These are phyloP conservation scores for Komagataella kurtzmanii DNA, from an alignment of 805 yeast genomes.

Conservation along the genomic window DNA sequence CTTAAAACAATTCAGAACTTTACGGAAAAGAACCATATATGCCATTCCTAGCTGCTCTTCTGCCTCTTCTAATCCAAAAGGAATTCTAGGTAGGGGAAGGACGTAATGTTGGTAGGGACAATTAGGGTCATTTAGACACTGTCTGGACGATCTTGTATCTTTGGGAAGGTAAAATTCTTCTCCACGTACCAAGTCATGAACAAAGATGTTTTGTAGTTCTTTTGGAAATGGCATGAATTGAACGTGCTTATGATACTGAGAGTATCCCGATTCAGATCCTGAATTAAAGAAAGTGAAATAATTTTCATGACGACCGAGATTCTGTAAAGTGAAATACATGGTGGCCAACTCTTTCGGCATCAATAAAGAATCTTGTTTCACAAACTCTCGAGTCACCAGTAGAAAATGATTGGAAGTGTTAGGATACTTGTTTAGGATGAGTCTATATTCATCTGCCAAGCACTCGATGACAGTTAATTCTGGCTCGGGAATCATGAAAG, in stretches of 20 bases:
- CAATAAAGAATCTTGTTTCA: slow-evolving; percentile 60
- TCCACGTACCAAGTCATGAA: slow-evolving; percentile 24
- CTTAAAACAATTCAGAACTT: slow-evolving; percentile 53
- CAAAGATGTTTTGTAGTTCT: slow-evolving; percentile 7
- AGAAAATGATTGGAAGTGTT: slow-evolving; percentile 69
- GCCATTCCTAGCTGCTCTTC: slow-evolving; percentile 52
- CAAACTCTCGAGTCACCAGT: slow-evolving; percentile 62
- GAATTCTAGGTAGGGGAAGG: slow-evolving; percentile 38
- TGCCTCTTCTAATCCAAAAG: slow-evolving; percentile 22
- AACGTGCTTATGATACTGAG: slow-evolving; percentile 85
- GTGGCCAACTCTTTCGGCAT: slow-evolving; percentile 56
- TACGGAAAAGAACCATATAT: slow-evolving; percentile 60
- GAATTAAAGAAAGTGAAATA: slow-evolving; percentile 82
- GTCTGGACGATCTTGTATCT: slow-evolving; percentile 20
- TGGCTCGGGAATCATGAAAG: slow-evolving; percentile 73
- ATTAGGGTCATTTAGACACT: slow-evolving; percentile 48
- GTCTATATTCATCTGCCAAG: slow-evolving; percentile 37
- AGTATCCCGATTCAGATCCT: slow-evolving; percentile 87
- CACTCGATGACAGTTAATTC: slow-evolving; percentile 47
- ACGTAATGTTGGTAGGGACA: slow-evolving; percentile 76
- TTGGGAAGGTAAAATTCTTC: slow-evolving; percentile 39
- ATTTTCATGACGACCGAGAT: slow-evolving; percentile 28
- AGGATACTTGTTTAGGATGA: slow-evolving; percentile 81
- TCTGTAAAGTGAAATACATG: slow-evolving; percentile 38
- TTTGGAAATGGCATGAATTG: slow-evolving; percentile 71